Conservation (phyloP, 768 basidiomycete genomes). For the Aureoboletus auriporus region DNA sequence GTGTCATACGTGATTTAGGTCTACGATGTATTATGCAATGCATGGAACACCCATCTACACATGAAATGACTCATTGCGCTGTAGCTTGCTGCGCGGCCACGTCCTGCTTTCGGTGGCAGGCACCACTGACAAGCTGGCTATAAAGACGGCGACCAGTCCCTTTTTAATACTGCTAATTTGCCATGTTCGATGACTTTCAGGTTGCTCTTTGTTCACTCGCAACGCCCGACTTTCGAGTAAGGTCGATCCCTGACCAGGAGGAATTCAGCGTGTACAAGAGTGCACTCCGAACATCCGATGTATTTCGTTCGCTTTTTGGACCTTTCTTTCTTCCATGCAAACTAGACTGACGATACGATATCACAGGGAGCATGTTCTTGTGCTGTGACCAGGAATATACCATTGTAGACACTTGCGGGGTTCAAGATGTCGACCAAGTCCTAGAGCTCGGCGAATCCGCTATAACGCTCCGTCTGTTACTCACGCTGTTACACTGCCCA, state of each 20-base stretch:
- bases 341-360: conserved; percentile 7
- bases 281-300: conserved; percentile 51
- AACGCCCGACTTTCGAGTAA: conserved; percentile 53
- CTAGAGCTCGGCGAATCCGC: conserved; percentile 56
- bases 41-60: conserved; percentile 27
- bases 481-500: conserved; percentile 55
- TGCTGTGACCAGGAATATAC: conserved; percentile 42
- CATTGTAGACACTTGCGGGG: conserved; percentile 5
- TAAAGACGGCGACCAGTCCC: conserved; percentile 3
- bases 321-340: background rate
- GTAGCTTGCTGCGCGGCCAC: conserved; percentile 15
- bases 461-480: conserved; percentile 43
- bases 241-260: conserved; percentile 48
- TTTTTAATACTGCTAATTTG: too few relatives aligned
- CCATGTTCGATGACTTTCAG: conserved; percentile 16
- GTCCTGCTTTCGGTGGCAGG: conserved; percentile 9
- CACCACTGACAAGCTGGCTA: conserved; percentile 1
- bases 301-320: conserved; percentile 50
- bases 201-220: conserved; percentile 36
- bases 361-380: conserved; percentile 64
- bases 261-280: conserved; percentile 47
- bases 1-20: conserved; percentile 39
- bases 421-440: conserved; percentile 25
- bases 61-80: background rate
- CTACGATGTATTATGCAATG: conserved; percentile 37